Evolutionary conservation across 2,329 filamentous ascomycete genomes (phyloP).

Genomic region (Aspergillus ibericus): DNA sequence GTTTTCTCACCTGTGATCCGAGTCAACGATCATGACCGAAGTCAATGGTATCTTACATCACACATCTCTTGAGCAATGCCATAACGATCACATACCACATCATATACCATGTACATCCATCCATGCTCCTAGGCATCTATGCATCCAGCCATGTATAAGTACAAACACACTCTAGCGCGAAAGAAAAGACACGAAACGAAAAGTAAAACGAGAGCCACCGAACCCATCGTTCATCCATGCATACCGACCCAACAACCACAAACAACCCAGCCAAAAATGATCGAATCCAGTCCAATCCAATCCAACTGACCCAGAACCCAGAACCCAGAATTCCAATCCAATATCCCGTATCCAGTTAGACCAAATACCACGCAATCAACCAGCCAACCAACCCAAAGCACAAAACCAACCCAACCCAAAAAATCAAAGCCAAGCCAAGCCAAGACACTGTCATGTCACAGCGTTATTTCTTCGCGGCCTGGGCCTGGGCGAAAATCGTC

Average conservation of each 20-base stretch:
- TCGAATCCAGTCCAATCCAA: neutral
- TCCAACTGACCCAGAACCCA: neutral
- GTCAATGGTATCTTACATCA: no score
- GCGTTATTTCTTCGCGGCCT: constrained; percentile 22
- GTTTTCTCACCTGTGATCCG: no score
- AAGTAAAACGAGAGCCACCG: no score
- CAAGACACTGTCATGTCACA: no score
- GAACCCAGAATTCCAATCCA: neutral
- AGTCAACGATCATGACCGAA: no score
- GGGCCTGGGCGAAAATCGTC: constrained; percentile 57
- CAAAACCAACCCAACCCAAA: neutral
- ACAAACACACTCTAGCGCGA: no score
- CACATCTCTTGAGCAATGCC: neutral
- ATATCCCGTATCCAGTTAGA: neutral
- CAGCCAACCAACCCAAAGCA: neutral
- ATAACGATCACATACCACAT: neutral
- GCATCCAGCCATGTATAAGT: neutral
- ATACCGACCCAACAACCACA: neutral
- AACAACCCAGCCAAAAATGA: neutral
- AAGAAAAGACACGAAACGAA: no score
- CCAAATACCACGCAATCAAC: neutral
- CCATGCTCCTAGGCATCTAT: no score
- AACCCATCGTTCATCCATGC: neutral
- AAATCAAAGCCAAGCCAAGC: neutral
- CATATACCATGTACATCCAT: neutral